phyloP scores from a whole-genome alignment of 1,139 yeast species.

The Saccharomycopsis crataegensis region DNA sequence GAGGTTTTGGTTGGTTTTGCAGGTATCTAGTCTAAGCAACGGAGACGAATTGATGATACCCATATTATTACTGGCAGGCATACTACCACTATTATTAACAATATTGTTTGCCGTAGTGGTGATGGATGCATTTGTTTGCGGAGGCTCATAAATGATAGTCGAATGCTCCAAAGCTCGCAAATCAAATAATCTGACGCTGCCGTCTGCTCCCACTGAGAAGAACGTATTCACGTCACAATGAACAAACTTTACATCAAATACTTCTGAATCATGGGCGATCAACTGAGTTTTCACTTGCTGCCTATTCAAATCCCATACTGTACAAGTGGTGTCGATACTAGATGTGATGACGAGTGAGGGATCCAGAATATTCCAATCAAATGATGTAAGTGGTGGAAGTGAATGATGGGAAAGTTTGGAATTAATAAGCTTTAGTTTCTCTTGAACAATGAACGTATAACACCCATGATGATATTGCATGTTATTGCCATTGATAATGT shows the following conservation, averaged over 20 bases:
- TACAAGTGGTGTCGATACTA: slow-evolving; percentile 93
- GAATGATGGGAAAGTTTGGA: slow-evolving; percentile 14
- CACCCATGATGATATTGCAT: slow-evolving; percentile 20
- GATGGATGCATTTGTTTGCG: slow-evolving; percentile 19
- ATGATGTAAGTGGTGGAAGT: slow-evolving; percentile 80
- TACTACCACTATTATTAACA: slow-evolving; percentile 13
- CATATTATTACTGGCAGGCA: slow-evolving; percentile 22
- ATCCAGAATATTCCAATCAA: slow-evolving; percentile 83
- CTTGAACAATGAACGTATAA: slow-evolving; percentile 20
- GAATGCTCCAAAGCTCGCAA: slow-evolving; percentile 85
- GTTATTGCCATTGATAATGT: slow-evolving; percentile 1
- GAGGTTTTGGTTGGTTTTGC: slow-evolving; percentile 70
- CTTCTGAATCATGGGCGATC: slow-evolving; percentile 95
- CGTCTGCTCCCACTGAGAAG: slow-evolving; percentile 94
- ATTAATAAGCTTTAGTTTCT: slow-evolving; percentile 21
- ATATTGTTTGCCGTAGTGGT: not conserved
- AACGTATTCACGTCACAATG: slow-evolving; percentile 72
- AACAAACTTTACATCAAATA: slow-evolving; percentile 82
- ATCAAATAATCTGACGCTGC: slow-evolving; percentile 88
- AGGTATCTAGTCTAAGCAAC: slow-evolving; percentile 65
- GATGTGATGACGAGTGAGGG: slow-evolving; percentile 71
- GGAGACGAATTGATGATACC: slow-evolving; percentile 39
- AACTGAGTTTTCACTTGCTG: slow-evolving; percentile 87
- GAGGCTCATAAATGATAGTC: slow-evolving; percentile 82
- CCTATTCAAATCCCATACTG: slow-evolving; percentile 79